Percentiles rank a stretch among this genome's conserved stretches.
Evolutionary conservation across 164 flowering plant species (phyloP).

Genomic region (Vitis vinifera): ASM3070453v1 NC_081808.1:169501-170000

Average conservation of each 20-base stretch:
- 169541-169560: slow-evolving; percentile 3
- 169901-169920: slow-evolving; percentile 46
- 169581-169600: neutral
- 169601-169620: neutral
- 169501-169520: slow-evolving; percentile 3
- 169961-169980: slow-evolving; percentile 3
- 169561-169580: slow-evolving; percentile 16
- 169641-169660: too few species aligned
- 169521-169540: slow-evolving; percentile 6
- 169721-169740: too few species aligned
- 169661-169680: too few species aligned
- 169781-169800: neutral
- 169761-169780: neutral
- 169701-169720: too few species aligned
- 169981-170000: slow-evolving; percentile 5
- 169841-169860: too few species aligned
- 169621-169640: too few species aligned
- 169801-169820: too few species aligned
- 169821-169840: too few species aligned
- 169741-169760: too few species aligned
- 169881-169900: slow-evolving; percentile 21
- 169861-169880: too few species aligned
- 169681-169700: too few species aligned
- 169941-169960: slow-evolving; percentile 19
- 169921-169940: slow-evolving; percentile 37